Base-by-base conservation (phyloP, 139 green algal species). In the Chlorella sp. region DNA sequence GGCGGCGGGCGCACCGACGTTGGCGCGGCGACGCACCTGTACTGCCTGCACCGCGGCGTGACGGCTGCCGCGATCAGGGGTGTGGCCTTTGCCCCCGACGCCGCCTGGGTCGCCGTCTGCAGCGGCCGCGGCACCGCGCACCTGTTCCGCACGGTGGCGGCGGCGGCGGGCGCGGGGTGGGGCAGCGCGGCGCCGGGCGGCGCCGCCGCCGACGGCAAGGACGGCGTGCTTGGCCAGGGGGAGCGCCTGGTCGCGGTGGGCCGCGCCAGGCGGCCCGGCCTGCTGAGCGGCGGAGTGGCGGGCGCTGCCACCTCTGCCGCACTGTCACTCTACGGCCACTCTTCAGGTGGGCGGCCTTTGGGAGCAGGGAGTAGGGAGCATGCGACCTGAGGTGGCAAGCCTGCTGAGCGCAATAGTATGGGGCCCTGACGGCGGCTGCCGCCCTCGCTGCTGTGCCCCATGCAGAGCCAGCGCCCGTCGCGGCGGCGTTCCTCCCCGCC, bases 21-120 rank as follows among this genome's bases (percentile, higher is more conserved):
- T 8, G 63, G 59, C 55, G 64, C 58, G 25, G 73, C 68, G 4
- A 46, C 79, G 23, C 48, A 65, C 53, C 61, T 79, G 61, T 75
- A 65, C 73, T 86, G 86, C 48, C 70, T 96, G 59, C 74, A 89
- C 33, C 86, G 87, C n/a, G 91, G 91, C 12, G 43, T 96, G 25
- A 89, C 91, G 15, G 87, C 89, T 4, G 84, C 87, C 0, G 83
- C 89, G 27, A 84, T 94, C 43, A 71, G 87, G 69, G 81, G 79
- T 59, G 67, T 93, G 33, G 77, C 84, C 3, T 90, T 91, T 41
- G 81, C 78, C 0, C 82, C 72, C 8, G 87, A 91, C 71, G 50
- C 67, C 41, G 27, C 17, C 21, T 87, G 86, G 87, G 67, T 90
- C 27, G 73, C 74, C 0, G 87, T 82, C 33, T 79, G 48, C 65